Evolutionary conservation across 176 grass and related monocot species (phyloP).

Genomic region (Musa acuminata): DNA sequence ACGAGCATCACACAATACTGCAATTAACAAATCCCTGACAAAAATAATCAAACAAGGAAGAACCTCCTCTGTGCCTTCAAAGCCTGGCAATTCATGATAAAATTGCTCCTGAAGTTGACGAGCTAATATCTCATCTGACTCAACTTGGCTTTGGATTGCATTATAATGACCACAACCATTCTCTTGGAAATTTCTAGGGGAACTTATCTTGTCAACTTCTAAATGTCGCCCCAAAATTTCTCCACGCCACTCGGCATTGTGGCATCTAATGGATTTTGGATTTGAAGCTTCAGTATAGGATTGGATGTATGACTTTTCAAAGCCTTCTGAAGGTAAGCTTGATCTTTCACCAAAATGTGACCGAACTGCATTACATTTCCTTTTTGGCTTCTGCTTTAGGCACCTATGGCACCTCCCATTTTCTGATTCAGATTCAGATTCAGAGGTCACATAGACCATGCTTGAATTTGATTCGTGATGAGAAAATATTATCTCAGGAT

Average conservation of each 20-base stretch:
- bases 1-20: background rate
- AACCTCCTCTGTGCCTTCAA: conserved; percentile 31
- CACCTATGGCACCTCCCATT: conserved; percentile 12
- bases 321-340: background rate
- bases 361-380: conserved; percentile 8
- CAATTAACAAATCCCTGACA: conserved; percentile 5
- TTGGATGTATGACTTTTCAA: conserved; percentile 12
- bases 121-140: conserved; percentile 61
- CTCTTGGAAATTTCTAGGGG: conserved; percentile 11
- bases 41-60: conserved; percentile 34
- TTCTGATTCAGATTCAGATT: conserved; percentile 13
- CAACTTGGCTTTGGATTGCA: conserved; percentile 42
- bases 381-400: conserved; percentile 25
- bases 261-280: conserved; percentile 11
- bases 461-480: background rate
- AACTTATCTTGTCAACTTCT: conserved; percentile 33
- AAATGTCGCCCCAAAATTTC: conserved; percentile 16
- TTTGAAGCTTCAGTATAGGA: background rate
- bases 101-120: conserved; percentile 62
- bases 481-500: background rate
- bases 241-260: conserved; percentile 12
- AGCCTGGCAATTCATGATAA: conserved; percentile 37
- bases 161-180: conserved; percentile 24
- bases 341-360: conserved; percentile 19
- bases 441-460: background rate